These are phyloP conservation scores for Phytophthora megakarya DNA, from an alignment of 352 stramenopile species.

Conservation along the genomic window DNA sequence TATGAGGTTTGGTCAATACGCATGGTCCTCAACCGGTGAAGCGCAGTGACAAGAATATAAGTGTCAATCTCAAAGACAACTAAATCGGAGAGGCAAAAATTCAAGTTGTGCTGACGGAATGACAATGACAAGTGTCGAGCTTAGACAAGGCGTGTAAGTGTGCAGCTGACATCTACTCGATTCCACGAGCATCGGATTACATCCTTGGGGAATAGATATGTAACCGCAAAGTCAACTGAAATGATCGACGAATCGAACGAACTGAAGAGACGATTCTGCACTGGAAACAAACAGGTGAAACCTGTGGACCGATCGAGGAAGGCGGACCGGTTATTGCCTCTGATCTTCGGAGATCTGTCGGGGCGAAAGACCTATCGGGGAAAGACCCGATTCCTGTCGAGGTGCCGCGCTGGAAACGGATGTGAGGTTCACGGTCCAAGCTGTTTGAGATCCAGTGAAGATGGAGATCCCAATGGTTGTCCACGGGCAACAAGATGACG, in stretches of 20 bases:
- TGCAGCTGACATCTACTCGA: no score
- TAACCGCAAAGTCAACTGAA: not conserved
- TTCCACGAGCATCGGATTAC: no score
- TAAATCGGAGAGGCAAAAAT: no score
- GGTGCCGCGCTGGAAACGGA: conserved; percentile 49
- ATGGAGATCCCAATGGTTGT: not conserved
- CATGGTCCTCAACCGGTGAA: no score
- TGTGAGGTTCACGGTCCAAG: not conserved
- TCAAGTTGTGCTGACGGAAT: no score
- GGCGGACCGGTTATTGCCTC: not conserved
- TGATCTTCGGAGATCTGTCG: conserved; percentile 7
- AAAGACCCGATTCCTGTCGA: not conserved
- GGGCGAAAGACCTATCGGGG: not conserved
- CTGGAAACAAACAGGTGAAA: not conserved
- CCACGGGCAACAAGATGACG: no score
- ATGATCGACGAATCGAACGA: not conserved
- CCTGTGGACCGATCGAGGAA: not conserved
- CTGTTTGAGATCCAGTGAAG: not conserved
- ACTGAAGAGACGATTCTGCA: not conserved
- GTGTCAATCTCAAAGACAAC: no score
- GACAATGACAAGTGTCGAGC: no score
- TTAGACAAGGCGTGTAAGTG: no score
- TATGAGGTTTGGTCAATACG: no score
- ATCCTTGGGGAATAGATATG: no score
- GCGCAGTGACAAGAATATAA: no score